Percentiles rank a stretch among this genome's conserved stretches.
Evolutionary conservation across 2,329 filamentous ascomycete genomes (phyloP).

Genomic region (Botrytis cinerea): DNA sequence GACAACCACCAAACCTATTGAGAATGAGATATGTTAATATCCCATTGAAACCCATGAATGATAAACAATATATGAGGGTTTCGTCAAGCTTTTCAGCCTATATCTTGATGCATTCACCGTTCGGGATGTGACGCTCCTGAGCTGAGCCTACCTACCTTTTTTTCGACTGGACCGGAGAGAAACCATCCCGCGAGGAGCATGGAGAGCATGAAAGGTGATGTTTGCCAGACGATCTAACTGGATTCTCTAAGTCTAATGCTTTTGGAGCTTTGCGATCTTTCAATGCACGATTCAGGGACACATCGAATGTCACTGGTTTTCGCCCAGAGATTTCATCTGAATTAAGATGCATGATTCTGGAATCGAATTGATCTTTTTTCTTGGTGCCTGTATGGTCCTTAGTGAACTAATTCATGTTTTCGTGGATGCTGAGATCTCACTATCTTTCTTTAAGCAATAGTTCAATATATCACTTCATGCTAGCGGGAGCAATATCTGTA

Average conservation of each 20-base stretch:
- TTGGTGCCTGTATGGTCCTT: not conserved
- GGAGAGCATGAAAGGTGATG: not conserved
- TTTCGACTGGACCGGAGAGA: not conserved
- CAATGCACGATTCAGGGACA: slow-evolving; percentile 1
- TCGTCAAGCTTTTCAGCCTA: not conserved
- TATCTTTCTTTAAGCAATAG: slow-evolving; percentile 2
- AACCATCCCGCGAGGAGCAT: not conserved
- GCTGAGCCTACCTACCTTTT: not conserved
- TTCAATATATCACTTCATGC: not conserved
- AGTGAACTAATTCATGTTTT: no score
- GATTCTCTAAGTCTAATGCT: not conserved
- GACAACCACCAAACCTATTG: not conserved
- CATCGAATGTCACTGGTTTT: not conserved
- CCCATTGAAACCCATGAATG: not conserved
- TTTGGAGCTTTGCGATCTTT: not conserved
- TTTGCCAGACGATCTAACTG: not conserved
- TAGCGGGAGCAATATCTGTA: not conserved
- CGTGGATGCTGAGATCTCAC: not conserved
- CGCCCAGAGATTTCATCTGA: not conserved
- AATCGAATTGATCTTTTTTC: not conserved
- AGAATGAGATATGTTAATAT: slow-evolving; percentile 1
- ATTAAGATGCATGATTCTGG: not conserved
- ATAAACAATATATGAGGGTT: not conserved
- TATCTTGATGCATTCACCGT: not conserved
- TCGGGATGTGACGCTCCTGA: slow-evolving; percentile 5